A percentile compares a stretch with the other conserved stretches of the same genome.
Evolutionary conservation across 768 basidiomycete species (phyloP).

Genomic region (Trichaptum fuscoviolaceum): DNA sequence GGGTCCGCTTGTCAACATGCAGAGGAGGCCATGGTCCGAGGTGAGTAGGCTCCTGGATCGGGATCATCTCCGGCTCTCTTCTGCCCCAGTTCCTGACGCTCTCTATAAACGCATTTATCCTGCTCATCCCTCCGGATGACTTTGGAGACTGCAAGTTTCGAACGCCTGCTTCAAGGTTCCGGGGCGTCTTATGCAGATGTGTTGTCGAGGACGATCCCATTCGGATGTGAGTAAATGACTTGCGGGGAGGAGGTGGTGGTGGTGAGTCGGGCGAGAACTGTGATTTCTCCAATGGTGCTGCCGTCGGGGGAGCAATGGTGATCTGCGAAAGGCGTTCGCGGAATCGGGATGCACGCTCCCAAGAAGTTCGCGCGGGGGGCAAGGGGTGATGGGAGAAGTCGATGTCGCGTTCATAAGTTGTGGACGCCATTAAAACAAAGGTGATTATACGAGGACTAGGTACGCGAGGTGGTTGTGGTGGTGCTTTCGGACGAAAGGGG

Average conservation of each 20-base stretch:
- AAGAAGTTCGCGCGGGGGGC: not conserved
- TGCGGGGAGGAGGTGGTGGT: constrained; percentile 20
- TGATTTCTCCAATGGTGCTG: constrained; percentile 26
- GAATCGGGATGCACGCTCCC: constrained; percentile 19
- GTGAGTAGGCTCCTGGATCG: constrained; percentile 18
- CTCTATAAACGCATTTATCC: constrained; percentile 32
- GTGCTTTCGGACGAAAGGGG: not conserved
- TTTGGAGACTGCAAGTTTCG: constrained; percentile 6
- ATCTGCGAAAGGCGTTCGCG: constrained; percentile 25
- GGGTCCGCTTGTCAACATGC: constrained; percentile 30
- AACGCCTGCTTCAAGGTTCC: constrained; percentile 1
- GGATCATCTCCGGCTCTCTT: constrained; percentile 21
- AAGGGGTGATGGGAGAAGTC: not conserved
- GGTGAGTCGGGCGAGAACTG: constrained; percentile 43
- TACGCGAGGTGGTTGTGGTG: constrained; percentile 1
- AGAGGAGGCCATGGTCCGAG: constrained; percentile 34
- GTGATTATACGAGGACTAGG: not conserved
- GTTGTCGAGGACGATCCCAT: constrained; percentile 1
- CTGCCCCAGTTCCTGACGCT: constrained; percentile 27
- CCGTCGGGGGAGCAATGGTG: constrained; percentile 9
- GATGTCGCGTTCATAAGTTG: not conserved
- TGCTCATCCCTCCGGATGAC: constrained; percentile 21
- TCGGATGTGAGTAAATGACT: not conserved
- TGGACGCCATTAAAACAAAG: not conserved
- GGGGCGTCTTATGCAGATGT: not conserved